Base-by-base conservation (phyloP, 108 stramenopile species). In the Skeletonema tropicum region DNA sequence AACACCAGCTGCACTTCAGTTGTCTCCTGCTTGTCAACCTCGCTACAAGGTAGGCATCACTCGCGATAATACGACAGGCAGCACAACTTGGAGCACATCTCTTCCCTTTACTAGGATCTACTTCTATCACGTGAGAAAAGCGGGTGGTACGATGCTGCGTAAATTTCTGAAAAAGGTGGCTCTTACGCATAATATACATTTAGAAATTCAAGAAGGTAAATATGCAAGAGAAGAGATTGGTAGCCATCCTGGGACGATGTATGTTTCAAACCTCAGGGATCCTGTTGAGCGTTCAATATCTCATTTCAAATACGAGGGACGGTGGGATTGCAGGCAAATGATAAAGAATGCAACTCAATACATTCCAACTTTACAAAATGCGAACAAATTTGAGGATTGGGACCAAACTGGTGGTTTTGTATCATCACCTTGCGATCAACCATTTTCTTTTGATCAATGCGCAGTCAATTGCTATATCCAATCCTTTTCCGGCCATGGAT, bases 71-170 rank as follows among this genome's bases (percentile, higher is more conserved):
- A 23, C 17, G 0, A 62, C 61, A 21, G 61, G 36, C 9, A 32
- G 7, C 17, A 38, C 8, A 33, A 30, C 61, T 4, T 62, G 61
- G 61, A 36, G 35, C 61, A 62, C 61, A 33, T 36, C 36, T 36
- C 33, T 38, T 23, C 32, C 32, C 32, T 62, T 68, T 49, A 58
- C 17, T 9, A 25, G 61, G 17, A 30, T 68, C 17, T 68, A 55
- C 71, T 82, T 82, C 68, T 82, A 82, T 36, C 80, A 82, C 63
- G 41, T 77, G 0, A 75, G 80, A n/a, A 82, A 82, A 33, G 80
- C 80, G 1, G 80, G 80, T 0, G 80, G 80, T 11, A 77, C 80
- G 35, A 77, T 77, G 80, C 71, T 82, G 33, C 75, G 80, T 6
- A 77, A 76, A 23, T 82, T 76, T 38, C 62, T 82, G 11, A 65